phyloP scores from a whole-genome alignment of 331 rosid genomes.

The Pyracantha coccinea region DNA sequence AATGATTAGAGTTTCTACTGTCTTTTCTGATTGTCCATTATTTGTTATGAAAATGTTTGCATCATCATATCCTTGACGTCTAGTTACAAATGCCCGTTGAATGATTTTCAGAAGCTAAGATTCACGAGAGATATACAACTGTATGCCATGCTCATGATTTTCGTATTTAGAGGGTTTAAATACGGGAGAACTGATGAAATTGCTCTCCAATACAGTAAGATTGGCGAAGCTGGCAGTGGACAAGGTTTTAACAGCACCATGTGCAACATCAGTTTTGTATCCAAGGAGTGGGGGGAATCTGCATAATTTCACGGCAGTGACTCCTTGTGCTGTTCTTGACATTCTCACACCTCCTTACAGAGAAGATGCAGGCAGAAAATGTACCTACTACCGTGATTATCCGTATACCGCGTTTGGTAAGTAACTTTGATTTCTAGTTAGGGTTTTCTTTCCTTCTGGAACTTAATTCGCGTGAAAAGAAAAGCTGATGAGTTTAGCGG shows the following conservation, averaged over 20 bases:
- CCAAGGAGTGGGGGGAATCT: conserved; percentile 79
- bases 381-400: conserved; percentile 75
- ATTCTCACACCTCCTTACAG: conserved; percentile 77
- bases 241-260: conserved; percentile 61
- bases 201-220: conserved; percentile 36
- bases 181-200: not conserved
- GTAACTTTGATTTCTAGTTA: conserved; percentile 12
- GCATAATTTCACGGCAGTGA: conserved; percentile 81
- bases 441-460: not conserved
- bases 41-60: not conserved
- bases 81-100: not conserved
- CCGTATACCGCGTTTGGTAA: conserved; percentile 66
- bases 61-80: not conserved
- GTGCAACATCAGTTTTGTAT: conserved; percentile 70
- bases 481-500: not conserved
- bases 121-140: not conserved
- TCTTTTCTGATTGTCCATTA: not conserved
- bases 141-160: not conserved
- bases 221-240: conserved; percentile 75
- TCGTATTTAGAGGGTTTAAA: not conserved
- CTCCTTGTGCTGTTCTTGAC: conserved; percentile 87
- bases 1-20: not conserved
- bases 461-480: not conserved
- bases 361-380: conserved; percentile 75
- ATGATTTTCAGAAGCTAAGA: not conserved